Conservation (phyloP, 257 asterid species). For the Solanum clarkiae region DNA sequence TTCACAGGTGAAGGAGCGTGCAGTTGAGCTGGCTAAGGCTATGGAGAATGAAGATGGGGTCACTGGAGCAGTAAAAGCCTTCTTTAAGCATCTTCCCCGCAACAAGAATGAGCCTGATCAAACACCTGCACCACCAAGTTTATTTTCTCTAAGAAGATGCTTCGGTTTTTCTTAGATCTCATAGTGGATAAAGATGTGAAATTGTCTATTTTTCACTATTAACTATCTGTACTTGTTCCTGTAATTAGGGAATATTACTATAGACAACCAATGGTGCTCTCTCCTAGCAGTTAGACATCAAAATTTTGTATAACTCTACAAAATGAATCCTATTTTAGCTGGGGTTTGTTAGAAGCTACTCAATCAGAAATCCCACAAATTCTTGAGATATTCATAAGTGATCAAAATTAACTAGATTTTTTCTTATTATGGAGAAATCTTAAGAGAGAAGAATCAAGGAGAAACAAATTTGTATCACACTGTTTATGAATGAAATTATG, state of each 20-base stretch:
- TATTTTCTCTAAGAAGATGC: slow-evolving; percentile 59
- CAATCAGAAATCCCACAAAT: no score
- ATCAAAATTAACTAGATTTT: no score
- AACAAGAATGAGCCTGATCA: slow-evolving; percentile 35
- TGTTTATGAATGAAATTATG: no score
- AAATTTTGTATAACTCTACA: no score
- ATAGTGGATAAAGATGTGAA: neutral
- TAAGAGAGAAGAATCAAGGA: no score
- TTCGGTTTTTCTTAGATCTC: slow-evolving; percentile 68
- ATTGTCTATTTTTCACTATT: neutral
- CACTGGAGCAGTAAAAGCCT: slow-evolving; percentile 86
- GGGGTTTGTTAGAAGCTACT: no score
- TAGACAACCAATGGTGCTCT: neutral
- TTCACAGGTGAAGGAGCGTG: slow-evolving; percentile 78
- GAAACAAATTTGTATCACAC: no score
- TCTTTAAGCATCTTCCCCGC: slow-evolving; percentile 70
- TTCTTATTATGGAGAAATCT: no score
- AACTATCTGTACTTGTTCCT: neutral
- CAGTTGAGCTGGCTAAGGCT: slow-evolving; percentile 73
- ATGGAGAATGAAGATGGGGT: slow-evolving; percentile 97
- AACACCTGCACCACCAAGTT: slow-evolving; percentile 29
- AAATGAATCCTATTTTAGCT: no score
- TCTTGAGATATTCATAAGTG: no score
- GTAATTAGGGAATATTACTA: neutral
- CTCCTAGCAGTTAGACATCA: neutral